Evolutionary conservation across 176 grass and related monocot genomes (phyloP), one percentile per base, ranked within the genome.

Genomic region (Themeda triandra): DNA sequence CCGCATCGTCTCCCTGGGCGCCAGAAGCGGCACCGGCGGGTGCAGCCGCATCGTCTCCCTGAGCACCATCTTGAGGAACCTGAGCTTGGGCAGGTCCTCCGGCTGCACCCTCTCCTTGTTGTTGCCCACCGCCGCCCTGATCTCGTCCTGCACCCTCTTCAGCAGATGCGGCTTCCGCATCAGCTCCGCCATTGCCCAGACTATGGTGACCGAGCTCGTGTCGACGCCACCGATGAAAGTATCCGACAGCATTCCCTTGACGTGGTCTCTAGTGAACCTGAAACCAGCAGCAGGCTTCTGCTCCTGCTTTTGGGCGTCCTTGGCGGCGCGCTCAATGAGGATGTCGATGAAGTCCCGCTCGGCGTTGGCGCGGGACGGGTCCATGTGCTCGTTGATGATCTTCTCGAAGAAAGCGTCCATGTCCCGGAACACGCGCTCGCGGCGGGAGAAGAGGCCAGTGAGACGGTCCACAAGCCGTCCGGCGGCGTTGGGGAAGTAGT

Each of bases 131-230:
- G 28, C 32, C 1, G 69, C 46, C 4, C 86, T 70, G 63, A 92
- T 64, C 83, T 88, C 90, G 1, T 25, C 59, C 9, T 88, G 63
- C 39, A 37, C 71, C 76, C 83, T 92, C 51, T 18, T 56, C 6
- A 92, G 19, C 4, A 68, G 4, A 2, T 4, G 4, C 6, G 77
- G 82, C 7, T 66, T 46, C 2, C 42, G 7, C 2, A 92, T 46
- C 8, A 92, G 78, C 31, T 88, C 82, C 4, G 82, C 1, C 86
- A 88, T 92, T 0, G 82, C 77, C 86, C 90, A 92, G 4, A 82
- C 42, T 35, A 88, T n/a, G 6, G 82, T 92, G 4, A 66, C 36
- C 1, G 81, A 65, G 13, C 82, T 85, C 18, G 90, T 88, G 30
- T 74, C 86, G 0, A 73, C 40, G 13, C 77, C 74, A 0, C 24